Percentiles rank a stretch among this genome's conserved stretches.
These are phyloP conservation scores for Periconia digitata DNA, from an alignment of 2,329 filamentous ascomycete genomes.

Conservation along the genomic window DNA sequence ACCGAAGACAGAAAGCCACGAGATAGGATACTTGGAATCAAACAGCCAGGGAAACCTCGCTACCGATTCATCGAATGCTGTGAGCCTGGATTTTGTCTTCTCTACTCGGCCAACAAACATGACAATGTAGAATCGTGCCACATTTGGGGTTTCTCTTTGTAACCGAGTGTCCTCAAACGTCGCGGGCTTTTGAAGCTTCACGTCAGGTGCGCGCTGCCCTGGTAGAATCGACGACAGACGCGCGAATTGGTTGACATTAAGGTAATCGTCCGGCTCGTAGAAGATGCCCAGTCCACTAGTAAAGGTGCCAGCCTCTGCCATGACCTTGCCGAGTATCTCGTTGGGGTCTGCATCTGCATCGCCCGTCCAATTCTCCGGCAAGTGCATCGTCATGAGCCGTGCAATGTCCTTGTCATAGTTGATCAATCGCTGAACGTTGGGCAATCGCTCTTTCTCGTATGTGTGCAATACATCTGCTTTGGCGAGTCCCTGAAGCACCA, in stretches of 20 bases:
- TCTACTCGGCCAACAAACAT: constrained; percentile 45
- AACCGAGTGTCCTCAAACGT: constrained; percentile 49
- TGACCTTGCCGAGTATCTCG: constrained; percentile 25
- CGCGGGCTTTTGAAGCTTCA: constrained; percentile 49
- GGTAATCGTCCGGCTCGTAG: constrained; percentile 36
- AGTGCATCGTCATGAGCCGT: constrained; percentile 35
- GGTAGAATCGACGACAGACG: constrained; percentile 26
- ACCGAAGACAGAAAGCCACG: constrained; percentile 30
- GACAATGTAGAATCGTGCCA: constrained; percentile 46
- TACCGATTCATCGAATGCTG: constrained; percentile 16
- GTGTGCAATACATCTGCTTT: constrained; percentile 48
- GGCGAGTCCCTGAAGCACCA: constrained; percentile 46
- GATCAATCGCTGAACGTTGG: constrained; percentile 50
- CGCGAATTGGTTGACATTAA: constrained; percentile 27
- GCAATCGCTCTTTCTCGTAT: constrained; percentile 52
- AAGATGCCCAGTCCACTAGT: constrained; percentile 36
- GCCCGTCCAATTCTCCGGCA: constrained; percentile 39
- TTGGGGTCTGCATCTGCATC: constrained; percentile 29
- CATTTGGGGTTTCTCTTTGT: constrained; percentile 49
- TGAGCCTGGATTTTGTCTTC: constrained; percentile 8
- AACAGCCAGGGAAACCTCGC: constrained; percentile 13
- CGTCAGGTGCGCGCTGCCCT: constrained; percentile 52
- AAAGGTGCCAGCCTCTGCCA: constrained; percentile 33
- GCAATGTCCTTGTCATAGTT: constrained; percentile 40
- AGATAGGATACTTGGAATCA: constrained; percentile 15